Conservation (phyloP, 1,284 basidiomycete genomes). For the Earliella scabrosa region DNA sequence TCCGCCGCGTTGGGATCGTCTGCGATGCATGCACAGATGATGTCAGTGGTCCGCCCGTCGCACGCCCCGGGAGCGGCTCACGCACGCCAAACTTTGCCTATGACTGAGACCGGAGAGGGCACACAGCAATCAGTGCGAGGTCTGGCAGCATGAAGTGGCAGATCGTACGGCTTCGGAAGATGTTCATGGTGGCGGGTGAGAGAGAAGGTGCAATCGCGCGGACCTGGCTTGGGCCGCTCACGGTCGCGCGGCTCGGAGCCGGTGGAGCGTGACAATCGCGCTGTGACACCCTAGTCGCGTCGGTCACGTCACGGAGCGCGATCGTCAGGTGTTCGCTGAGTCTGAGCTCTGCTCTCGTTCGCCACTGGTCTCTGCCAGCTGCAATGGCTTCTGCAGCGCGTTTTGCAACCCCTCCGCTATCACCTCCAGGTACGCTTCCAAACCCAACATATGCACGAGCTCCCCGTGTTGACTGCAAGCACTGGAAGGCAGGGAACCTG, state of each 20-base stretch:
- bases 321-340: no score
- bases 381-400: slow-evolving; percentile 11
- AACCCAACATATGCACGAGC: not conserved
- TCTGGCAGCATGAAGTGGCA: slow-evolving; percentile 4
- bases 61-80: slow-evolving; percentile 25
- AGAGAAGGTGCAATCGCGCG: slow-evolving; percentile 20
- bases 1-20: slow-evolving; percentile 89
- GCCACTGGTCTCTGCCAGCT: not conserved
- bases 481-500: slow-evolving; percentile 10
- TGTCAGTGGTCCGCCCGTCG: slow-evolving; percentile 22
- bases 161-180: slow-evolving; percentile 81
- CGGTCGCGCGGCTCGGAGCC: slow-evolving; percentile 9
- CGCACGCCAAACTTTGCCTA: slow-evolving; percentile 95
- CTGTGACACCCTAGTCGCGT: slow-evolving; percentile 29
- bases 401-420: slow-evolving; percentile 16
- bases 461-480: not conserved
- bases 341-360: no score
- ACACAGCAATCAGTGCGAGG: slow-evolving; percentile 19
- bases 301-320: slow-evolving; percentile 25
- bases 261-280: slow-evolving; percentile 23
- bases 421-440: slow-evolving; percentile 13
- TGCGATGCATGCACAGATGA: slow-evolving; percentile 39
- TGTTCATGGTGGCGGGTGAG: slow-evolving; percentile 59
- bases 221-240: slow-evolving; percentile 6
- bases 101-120: slow-evolving; percentile 54